Evolutionary conservation across 257 asterid genomes (phyloP).

Genomic region (Asclepias syriaca): DNA sequence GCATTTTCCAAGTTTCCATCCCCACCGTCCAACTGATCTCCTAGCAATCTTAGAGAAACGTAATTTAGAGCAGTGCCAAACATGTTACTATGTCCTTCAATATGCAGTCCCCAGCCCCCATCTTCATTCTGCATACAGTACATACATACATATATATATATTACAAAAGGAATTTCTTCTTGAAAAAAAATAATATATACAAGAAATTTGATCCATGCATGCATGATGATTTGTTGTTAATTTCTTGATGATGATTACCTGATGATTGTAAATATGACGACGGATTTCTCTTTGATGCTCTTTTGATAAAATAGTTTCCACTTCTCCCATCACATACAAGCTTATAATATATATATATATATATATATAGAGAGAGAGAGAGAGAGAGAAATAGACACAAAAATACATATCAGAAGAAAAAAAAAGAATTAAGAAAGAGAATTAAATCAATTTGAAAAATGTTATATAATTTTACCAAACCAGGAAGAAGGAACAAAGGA

Average conservation of each 20-base stretch:
- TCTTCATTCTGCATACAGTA: conserved; percentile 44
- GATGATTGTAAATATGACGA: conserved; percentile 63
- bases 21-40: conserved; percentile 31
- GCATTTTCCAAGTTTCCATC: conserved; percentile 46
- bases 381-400: neutral
- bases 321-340: conserved; percentile 41
- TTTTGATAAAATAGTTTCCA: conserved; percentile 32
- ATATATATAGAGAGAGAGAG: no score
- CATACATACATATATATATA: no score
- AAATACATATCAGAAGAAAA: no score
- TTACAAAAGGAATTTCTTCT: no score
- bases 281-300: conserved; percentile 56
- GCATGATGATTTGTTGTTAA: no score
- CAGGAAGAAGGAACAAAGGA: conserved; percentile 67
- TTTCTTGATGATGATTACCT: conserved; percentile 30
- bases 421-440: neutral
- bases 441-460: no score
- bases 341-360: conserved; percentile 40
- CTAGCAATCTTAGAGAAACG: conserved; percentile 50
- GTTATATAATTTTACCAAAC: conserved; percentile 58
- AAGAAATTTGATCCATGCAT: no score
- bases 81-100: conserved; percentile 68
- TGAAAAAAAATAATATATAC: no score
- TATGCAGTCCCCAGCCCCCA: conserved; percentile 89
- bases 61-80: conserved; percentile 57